Evolutionary conservation across 306 rosid genomes (phyloP), one percentile per base, ranked within the genome.

Genomic region (Acacia acuminata): DNA sequence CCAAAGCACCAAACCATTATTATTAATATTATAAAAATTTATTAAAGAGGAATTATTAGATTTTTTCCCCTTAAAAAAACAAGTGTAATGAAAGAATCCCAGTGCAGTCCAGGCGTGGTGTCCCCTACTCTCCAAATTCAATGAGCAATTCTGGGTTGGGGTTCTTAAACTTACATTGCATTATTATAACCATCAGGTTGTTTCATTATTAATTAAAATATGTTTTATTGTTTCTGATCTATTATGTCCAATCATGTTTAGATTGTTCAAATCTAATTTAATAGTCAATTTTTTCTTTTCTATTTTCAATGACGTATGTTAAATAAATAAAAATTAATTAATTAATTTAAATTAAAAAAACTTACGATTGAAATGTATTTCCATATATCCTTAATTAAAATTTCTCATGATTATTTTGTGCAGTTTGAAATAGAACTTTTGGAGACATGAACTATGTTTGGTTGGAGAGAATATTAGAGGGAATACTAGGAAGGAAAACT

Each of bases 161-260:
- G 81, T 71, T 16, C 25, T 69, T 78, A 88, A 94, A 78, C 90
- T 12, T 24, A 10, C 56, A 8, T 81, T 84, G 87, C 77, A 78
- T 70, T 60, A 68, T 61, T 75, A 13, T 56, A n/a, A n/a, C n/a
- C 63, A 66, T 30, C 2, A 32, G 10, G 24, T 15, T 66, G 22
- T 32, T 66, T 66, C 15, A 34, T 16, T 66, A 3, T 34, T 65
- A 3, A 15, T 30, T 20, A n/a, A 56, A 56, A 34, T 32, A n/a
- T 34, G 10, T 34, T 66, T 34, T 16, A 3, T 66, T 25, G 3
- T 66, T 66, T 7, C 16, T 36, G 44, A 34, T 66, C 45, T 34
- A 17, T 7, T 15, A 30, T 16, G 13, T 11, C 5, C 44, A 66
- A 15, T 66, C 22, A 14, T 65, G 4, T 14, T 65, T 61, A 24